A percentile compares a stretch with the other conserved stretches of the same genome.
phyloP scores from a whole-genome alignment of 306 rosid genomes.

The Cajanus cajan region DNA sequence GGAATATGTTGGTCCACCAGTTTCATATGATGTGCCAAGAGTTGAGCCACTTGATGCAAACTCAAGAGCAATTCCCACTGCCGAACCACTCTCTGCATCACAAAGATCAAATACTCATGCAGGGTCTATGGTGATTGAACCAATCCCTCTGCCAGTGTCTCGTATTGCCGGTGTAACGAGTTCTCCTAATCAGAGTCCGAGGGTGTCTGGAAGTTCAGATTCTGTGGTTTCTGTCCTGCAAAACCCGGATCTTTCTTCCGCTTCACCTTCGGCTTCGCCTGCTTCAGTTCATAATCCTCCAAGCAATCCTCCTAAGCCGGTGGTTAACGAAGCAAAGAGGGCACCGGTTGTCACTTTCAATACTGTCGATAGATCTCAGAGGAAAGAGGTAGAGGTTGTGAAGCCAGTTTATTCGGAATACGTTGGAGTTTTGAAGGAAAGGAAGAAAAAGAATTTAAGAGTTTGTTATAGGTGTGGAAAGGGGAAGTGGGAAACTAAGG shows the following conservation, averaged over 20 bases:
- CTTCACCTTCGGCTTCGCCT: constrained; percentile 90
- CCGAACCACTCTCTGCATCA: constrained; percentile 63
- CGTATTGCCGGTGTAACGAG: constrained; percentile 71
- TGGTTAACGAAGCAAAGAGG: constrained; percentile 55
- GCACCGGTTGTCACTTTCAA: constrained; percentile 84
- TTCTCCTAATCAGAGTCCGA: constrained; percentile 69
- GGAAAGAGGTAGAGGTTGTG: constrained; percentile 59
- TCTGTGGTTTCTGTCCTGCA: constrained; percentile 92
- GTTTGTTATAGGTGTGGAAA: constrained; percentile 85
- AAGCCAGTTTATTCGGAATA: constrained; percentile 74
- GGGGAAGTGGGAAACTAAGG: constrained; percentile 99
- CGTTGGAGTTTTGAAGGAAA: constrained; percentile 70
- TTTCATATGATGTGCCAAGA: constrained; percentile 74
- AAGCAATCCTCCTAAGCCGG: constrained; percentile 48
- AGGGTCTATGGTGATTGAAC: constrained; percentile 56
- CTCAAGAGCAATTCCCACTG: constrained; percentile 58
- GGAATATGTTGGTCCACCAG: constrained; percentile 88
- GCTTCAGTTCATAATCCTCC: constrained; percentile 77
- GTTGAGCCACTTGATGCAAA: constrained; percentile 73
- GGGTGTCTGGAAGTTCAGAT: constrained; percentile 88
- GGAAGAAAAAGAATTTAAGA: constrained; percentile 78
- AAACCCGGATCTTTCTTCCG: constrained; percentile 80
- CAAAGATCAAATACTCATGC: constrained; percentile 41
- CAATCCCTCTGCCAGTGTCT: constrained; percentile 87
- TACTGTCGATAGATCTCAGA: constrained; percentile 63